Evolutionary conservation across 495 filamentous ascomycete species (phyloP), one percentile per base, ranked within the genome.

Genomic region (Podospora tetraspora): DNA sequence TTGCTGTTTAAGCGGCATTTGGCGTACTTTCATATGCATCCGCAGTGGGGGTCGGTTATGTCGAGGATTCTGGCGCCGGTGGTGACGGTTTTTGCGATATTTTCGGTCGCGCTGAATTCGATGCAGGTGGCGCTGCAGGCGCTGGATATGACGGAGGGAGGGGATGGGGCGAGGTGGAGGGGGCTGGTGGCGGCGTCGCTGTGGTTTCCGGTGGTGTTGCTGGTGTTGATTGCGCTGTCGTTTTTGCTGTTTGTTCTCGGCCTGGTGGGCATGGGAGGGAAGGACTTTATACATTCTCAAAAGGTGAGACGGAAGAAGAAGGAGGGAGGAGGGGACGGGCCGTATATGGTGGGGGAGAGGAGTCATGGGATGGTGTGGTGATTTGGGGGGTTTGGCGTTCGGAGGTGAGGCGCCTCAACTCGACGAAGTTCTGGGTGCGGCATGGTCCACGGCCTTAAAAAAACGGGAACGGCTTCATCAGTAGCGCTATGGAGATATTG

Each of bases 121-220:
- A 78, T 78, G 76, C 76, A 78, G 65, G 76, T 78, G 22, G 68
- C 68, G 6, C 68, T 78, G n/a, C 69, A 68, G 1, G 71, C 73
- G 3, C 59, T 73, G 19, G 66, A 62, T 6, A 69, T 66, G 34
- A 62, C 62, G 0, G 12, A 59, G 5, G 63, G 59, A 1, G 19
- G 24, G 0, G 21, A 58, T 11, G 56, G 32, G 5, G 3, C 22
- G 0, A 62, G 57, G 25, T 78, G 76, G 76, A 24, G 56, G 2
- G 13, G 59, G 3, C 72, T 76, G 10, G 22, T 74, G 7, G 57
- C 37, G 3, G 69, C 68, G 0, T 76, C 76, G 11, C 9, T 75
- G 7, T 78, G 68, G 43, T 78, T 78, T 59, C 75, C 76, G 3
- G 52, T 78, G 7, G 63, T 64, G n/a, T 68, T 77, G 37, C 69